Percentiles rank a stretch among this genome's conserved stretches.
These are phyloP conservation scores for Teratosphaeria epicoccoides DNA, from an alignment of 2,329 filamentous ascomycete genomes.

Conservation along the genomic window DNA sequence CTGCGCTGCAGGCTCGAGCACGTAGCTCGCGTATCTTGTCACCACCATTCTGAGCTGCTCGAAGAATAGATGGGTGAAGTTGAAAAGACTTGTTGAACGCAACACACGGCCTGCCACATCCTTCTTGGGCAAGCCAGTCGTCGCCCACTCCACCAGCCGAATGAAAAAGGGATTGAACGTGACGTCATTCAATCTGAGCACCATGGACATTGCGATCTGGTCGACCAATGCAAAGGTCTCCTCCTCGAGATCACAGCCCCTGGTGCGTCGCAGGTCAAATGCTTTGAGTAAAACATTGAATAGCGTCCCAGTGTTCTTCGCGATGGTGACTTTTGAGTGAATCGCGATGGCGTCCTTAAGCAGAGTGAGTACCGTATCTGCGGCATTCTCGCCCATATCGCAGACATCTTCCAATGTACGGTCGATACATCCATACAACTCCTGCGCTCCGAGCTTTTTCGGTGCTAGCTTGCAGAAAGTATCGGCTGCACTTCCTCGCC, in stretches of 20 bases:
- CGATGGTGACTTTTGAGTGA: constrained; percentile 66
- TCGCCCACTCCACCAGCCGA: constrained; percentile 73
- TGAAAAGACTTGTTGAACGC: constrained; percentile 67
- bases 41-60: constrained; percentile 84
- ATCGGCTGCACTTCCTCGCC: constrained; percentile 3
- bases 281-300: constrained; percentile 48
- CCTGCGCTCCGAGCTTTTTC: constrained; percentile 64
- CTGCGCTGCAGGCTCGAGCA: constrained; percentile 63
- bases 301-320: constrained; percentile 62
- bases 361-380: constrained; percentile 29
- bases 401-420: constrained; percentile 57
- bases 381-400: constrained; percentile 41
- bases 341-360: constrained; percentile 63
- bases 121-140: constrained; percentile 49
- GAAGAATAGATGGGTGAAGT: constrained; percentile 72
- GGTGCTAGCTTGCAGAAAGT: constrained; percentile 64
- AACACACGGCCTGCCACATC: constrained; percentile 48
- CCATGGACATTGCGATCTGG: constrained; percentile 71
- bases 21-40: constrained; percentile 78
- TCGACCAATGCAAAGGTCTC: constrained; percentile 48
- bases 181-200: constrained; percentile 92
- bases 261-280: constrained; percentile 54
- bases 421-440: constrained; percentile 63
- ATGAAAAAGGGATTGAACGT: constrained; percentile 87
- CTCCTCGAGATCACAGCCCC: constrained; percentile 40